These are phyloP conservation scores for Fonsecaea multimorphosa DNA, from an alignment of 2,329 filamentous ascomycete genomes.

Conservation along the genomic window DNA sequence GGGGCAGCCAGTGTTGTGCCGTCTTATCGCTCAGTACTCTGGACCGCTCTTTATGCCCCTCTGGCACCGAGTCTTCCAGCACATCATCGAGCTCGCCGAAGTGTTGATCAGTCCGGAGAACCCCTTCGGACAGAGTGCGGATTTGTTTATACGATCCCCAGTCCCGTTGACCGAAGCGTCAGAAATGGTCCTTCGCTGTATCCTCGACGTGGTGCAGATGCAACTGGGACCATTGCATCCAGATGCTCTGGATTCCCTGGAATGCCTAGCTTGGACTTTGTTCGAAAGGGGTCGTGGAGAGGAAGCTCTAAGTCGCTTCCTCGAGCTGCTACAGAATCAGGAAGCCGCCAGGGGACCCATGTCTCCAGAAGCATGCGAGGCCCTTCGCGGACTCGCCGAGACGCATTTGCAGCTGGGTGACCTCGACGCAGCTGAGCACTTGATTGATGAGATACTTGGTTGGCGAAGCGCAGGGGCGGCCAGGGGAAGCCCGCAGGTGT, in stretches of 20 bases:
- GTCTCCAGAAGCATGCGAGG: neutral
- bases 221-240: slow-evolving; percentile 1
- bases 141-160: neutral
- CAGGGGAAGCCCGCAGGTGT: neutral
- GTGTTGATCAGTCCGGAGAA: slow-evolving; percentile 1
- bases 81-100: slow-evolving; percentile 1
- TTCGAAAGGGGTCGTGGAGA: neutral
- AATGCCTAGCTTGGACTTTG: neutral
- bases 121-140: slow-evolving; percentile 2
- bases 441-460: neutral
- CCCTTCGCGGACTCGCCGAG: neutral
- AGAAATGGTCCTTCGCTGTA: slow-evolving; percentile 1
- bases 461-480: neutral
- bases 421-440: neutral
- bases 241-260: neutral
- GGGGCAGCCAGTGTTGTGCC: neutral
- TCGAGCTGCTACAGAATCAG: neutral
- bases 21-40: neutral
- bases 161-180: neutral
- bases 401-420: neutral
- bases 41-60: neutral
- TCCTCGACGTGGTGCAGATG: slow-evolving; percentile 4
- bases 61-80: neutral
- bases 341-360: neutral
- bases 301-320: neutral